Evolutionary conservation across 129 eudicot species (phyloP).

Genomic region (Smallanthus sonchifolius): DNA sequence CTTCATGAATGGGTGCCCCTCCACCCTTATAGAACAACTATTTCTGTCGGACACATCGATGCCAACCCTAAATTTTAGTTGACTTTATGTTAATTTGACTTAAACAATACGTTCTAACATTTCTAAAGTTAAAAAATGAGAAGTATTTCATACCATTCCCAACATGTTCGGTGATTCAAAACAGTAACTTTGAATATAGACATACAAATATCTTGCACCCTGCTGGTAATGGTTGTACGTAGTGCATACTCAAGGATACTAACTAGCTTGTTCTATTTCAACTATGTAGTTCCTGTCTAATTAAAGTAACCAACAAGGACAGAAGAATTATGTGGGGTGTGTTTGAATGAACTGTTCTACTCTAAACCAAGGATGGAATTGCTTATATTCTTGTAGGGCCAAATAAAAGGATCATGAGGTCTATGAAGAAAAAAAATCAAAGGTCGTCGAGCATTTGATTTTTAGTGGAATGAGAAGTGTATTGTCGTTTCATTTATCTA

Average conservation of each 20-base stretch:
- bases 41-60: too few relatives aligned
- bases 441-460: background rate
- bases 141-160: too few relatives aligned
- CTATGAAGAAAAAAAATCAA: background rate
- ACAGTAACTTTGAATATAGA: background rate
- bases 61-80: too few relatives aligned
- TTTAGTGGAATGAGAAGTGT: background rate
- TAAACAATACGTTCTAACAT: too few relatives aligned
- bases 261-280: constrained; percentile 26
- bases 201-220: background rate
- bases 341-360: constrained; percentile 9
- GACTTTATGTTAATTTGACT: too few relatives aligned
- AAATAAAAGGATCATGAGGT: constrained; percentile 14
- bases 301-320: constrained; percentile 9
- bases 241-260: background rate
- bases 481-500: constrained; percentile 12
- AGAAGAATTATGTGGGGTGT: background rate
- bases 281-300: constrained; percentile 24
- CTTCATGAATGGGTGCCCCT: too few relatives aligned
- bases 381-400: constrained; percentile 26
- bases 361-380: constrained; percentile 16
- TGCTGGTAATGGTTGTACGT: too few relatives aligned
- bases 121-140: too few relatives aligned
- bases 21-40: too few relatives aligned
- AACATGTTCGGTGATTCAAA: background rate